Percentiles rank a stretch among this genome's conserved stretches.
phyloP scores from a whole-genome alignment of 2,329 filamentous ascomycete genomes.

The Aspergillus cejpii region DNA sequence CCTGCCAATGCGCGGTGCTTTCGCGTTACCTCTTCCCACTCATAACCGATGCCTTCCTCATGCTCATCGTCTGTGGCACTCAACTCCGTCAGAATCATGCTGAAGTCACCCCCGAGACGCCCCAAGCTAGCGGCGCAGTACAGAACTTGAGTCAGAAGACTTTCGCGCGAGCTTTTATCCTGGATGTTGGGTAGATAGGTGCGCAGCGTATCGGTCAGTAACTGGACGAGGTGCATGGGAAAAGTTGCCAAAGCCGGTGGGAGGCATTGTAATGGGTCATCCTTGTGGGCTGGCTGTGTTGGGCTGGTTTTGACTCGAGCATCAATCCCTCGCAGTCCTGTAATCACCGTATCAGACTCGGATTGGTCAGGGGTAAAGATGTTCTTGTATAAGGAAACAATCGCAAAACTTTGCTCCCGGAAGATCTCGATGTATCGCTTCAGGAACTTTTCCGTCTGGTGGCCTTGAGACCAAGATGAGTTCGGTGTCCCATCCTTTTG shows the following conservation, averaged over 20 bases:
- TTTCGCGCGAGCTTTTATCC: conserved; percentile 75
- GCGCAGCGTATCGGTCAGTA: conserved; percentile 69
- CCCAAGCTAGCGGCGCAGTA: conserved; percentile 91
- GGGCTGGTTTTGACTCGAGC: conserved; percentile 21
- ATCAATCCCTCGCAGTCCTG: conserved; percentile 25
- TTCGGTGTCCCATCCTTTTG: conserved; percentile 19
- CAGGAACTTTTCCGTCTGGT: conserved; percentile 88
- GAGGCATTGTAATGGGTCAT: conserved; percentile 45
- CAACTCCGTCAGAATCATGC: conserved; percentile 68
- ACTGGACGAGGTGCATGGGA: conserved; percentile 71
- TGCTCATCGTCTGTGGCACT: conserved; percentile 31
- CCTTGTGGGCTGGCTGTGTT: conserved; percentile 18
- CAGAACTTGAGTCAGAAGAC: conserved; percentile 81
- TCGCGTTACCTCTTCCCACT: conserved; percentile 86
- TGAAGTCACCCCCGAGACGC: conserved; percentile 84
- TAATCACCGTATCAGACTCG: conserved; percentile 27
- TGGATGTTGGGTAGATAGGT: conserved; percentile 73
- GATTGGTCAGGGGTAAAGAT: conserved; percentile 63
- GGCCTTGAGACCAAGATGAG: conserved; percentile 51
- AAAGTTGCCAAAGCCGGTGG: conserved; percentile 78
- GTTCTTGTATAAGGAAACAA: conserved; percentile 88
- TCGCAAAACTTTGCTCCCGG: conserved; percentile 92
- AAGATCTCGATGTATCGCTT: conserved; percentile 97
- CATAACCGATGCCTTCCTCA: conserved; percentile 42
- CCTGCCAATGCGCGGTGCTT: conserved; percentile 81